Evolutionary conservation across 2,329 filamentous ascomycete species (phyloP), one percentile per base, ranked within the genome.

Genomic region (Cryphonectria nitschkei): DNA sequence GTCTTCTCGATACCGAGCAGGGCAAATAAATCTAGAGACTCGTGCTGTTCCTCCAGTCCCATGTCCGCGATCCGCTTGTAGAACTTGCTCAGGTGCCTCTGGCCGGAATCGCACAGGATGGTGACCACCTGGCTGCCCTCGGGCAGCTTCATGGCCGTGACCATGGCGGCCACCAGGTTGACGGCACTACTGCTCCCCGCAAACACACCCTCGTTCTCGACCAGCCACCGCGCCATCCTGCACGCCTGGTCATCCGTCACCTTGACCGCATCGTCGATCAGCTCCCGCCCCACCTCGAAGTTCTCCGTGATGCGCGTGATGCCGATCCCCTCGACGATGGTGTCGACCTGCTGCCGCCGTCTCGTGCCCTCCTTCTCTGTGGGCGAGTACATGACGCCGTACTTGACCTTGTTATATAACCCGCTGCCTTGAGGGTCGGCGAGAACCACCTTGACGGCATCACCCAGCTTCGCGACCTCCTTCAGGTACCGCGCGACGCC

Each of bases 381-480:
- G 0, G 87, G 77, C 72, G 94, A 92, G 82, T 98, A 99, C 93
- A 99, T 97, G 73, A 99, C 96, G 6, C 95, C 96, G 80, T 96
- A 93, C 75, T 92, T 92, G 74, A 99, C 87, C 78, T 93, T 92
- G 83, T 99, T 97, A 84, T 92, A 98, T 37, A 99, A 84, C 0
- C 96, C 96, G 79, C 93, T 97, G 13, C 96, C 96, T 79, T 97
- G 94, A 1, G 96, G 97, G 80, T 99, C 96, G 0, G 96, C 95
- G 1, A 99, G 88, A 1, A 98, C 90, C 43, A 98, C 84, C 73
- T 87, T 88, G 70, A 96, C 74, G 14, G 84, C 78, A 0, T 86
- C 84, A 26, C 61, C 66, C n/a, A 94, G 79, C 67, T 86, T 78
- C 26, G 82, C 82, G 65, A 86, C 83, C 60, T 93, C 89, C 81